phyloP scores from a whole-genome alignment of 495 filamentous ascomycete species.

The Hypoxylon cercidicola region DNA sequence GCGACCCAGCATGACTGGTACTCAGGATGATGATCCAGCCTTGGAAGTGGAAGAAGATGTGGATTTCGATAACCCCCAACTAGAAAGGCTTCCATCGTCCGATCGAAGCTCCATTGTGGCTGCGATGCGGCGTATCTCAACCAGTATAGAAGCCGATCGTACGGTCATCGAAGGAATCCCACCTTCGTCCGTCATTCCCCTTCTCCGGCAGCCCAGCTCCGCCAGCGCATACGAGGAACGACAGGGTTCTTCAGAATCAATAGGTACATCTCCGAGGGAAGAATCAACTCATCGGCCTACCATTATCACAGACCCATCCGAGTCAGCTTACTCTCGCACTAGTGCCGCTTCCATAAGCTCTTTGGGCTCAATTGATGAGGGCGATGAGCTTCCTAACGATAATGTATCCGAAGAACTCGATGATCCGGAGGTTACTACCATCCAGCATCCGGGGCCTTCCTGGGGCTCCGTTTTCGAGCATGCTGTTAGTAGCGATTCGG shows the following conservation, averaged over 20 bases:
- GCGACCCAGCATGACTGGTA: constrained; percentile 22
- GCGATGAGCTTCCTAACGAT: constrained; percentile 29
- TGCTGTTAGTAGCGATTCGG: constrained; percentile 22
- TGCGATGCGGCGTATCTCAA: constrained; percentile 56
- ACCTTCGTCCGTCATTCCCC: constrained; percentile 47
- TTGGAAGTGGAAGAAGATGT: constrained; percentile 39
- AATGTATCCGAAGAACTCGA: neutral
- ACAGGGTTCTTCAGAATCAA: neutral
- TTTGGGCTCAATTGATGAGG: constrained; percentile 37
- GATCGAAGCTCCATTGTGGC: constrained; percentile 58
- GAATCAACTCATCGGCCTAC: constrained; percentile 4
- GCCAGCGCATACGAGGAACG: constrained; percentile 1
- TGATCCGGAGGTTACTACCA: neutral
- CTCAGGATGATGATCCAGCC: constrained; percentile 19
- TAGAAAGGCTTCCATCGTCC: constrained; percentile 61
- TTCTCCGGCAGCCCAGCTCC: constrained; percentile 3
- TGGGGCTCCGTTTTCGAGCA: constrained; percentile 30
- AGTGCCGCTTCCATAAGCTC: constrained; percentile 23
- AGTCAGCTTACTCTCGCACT: neutral
- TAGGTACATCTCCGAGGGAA: constrained; percentile 4
- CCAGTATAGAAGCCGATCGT: constrained; percentile 57
- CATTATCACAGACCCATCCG: neutral
- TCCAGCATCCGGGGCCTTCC: constrained; percentile 35
- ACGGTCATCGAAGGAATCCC: constrained; percentile 50
- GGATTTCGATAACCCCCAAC: constrained; percentile 61